These are phyloP conservation scores for Jackrogersella minutella DNA, from an alignment of 495 filamentous ascomycete genomes.

Conservation along the genomic window DNA sequence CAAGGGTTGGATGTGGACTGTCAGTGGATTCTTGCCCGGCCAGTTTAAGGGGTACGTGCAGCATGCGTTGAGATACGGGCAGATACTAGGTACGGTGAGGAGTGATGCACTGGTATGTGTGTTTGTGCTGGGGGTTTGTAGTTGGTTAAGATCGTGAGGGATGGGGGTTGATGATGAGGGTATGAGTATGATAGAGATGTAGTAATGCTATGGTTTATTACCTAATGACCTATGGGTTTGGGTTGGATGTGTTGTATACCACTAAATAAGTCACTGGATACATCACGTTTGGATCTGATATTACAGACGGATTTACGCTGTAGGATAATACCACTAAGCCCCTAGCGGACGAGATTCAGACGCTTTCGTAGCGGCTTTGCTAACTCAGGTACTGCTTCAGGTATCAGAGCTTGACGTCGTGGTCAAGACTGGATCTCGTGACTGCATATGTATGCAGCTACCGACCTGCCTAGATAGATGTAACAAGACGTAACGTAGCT, in stretches of 20 bases:
- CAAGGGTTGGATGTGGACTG: constrained; percentile 66
- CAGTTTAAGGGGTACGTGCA: constrained; percentile 64
- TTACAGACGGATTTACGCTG: no score
- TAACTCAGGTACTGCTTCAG: no score
- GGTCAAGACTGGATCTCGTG: background rate
- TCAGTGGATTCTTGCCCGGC: constrained; percentile 66
- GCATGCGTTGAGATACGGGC: constrained; percentile 70
- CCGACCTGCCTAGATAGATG: background rate
- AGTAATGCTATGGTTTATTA: background rate
- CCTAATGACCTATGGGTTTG: no score
- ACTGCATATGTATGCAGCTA: background rate
- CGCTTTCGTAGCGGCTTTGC: no score
- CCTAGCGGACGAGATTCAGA: no score
- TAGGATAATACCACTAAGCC: no score
- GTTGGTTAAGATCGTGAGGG: constrained; percentile 64
- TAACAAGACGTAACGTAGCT: background rate
- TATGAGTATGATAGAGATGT: background rate
- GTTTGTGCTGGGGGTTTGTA: constrained; percentile 77
- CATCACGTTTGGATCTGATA: no score
- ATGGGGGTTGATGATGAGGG: background rate
- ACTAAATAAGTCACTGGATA: no score
- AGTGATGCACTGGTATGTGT: constrained; percentile 73
- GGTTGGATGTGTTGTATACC: no score
- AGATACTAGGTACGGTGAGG: constrained; percentile 69
- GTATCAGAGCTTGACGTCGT: no score